Conservation (phyloP, 2,329 filamentous ascomycete genomes). For the Fusarium liriodendri region DNA sequence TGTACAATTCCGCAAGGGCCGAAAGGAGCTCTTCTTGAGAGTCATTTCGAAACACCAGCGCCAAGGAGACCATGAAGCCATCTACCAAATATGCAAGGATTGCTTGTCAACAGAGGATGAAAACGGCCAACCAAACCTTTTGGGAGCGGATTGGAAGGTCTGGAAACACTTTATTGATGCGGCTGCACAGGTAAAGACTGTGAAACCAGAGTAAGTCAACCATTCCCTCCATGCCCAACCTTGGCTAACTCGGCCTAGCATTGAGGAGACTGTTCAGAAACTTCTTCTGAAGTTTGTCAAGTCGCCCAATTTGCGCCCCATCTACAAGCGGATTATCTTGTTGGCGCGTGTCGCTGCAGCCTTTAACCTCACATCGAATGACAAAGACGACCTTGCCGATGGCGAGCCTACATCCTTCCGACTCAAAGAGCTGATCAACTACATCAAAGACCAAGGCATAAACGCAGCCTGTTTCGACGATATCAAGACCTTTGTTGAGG, state of each 20-base stretch:
- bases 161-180: slow-evolving; percentile 56
- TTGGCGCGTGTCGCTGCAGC: slow-evolving; percentile 53
- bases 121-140: slow-evolving; percentile 51
- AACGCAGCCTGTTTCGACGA: slow-evolving; percentile 60
- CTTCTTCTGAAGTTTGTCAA: slow-evolving; percentile 48
- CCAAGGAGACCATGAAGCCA: slow-evolving; percentile 54
- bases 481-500: slow-evolving; percentile 57
- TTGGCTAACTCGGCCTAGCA: slow-evolving; percentile 38
- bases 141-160: slow-evolving; percentile 58
- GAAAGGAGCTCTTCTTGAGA: slow-evolving; percentile 61
- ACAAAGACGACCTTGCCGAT: slow-evolving; percentile 45
- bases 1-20: slow-evolving; percentile 57
- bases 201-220: slow-evolving; percentile 48
- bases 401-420: slow-evolving; percentile 46
- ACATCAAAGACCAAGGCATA: slow-evolving; percentile 50
- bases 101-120: slow-evolving; percentile 55
- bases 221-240: background rate
- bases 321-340: slow-evolving; percentile 54
- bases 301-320: slow-evolving; percentile 47
- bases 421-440: slow-evolving; percentile 49
- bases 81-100: slow-evolving; percentile 57
- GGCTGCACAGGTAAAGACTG: slow-evolving; percentile 48
- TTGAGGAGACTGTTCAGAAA: slow-evolving; percentile 41
- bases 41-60: slow-evolving; percentile 52
- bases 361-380: slow-evolving; percentile 48